Evolutionary conservation across 2,329 filamentous ascomycete genomes (phyloP), one percentile per base, ranked within the genome.

Genomic region (Sordariomycetes sp.): DNA sequence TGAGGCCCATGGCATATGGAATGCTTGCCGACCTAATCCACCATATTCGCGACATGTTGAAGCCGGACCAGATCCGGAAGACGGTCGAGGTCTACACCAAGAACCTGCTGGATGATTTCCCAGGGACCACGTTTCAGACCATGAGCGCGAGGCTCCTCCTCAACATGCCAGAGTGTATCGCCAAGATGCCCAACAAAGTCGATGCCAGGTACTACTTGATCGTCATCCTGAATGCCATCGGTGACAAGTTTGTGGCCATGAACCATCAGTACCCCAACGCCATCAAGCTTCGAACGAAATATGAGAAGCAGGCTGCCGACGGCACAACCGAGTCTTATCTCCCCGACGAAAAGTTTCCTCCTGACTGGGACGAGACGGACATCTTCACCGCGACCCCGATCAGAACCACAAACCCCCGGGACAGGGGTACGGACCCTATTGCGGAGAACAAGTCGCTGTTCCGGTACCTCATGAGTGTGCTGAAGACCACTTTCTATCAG

Each of bases 21-120:
- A 97, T 97, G 91, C 82, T 99, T 54, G 95, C 94, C 2, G 94
- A 99, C 72, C 77, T 99, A 28, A 97, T 99, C 58, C 94, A 99
- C 67, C 94, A 99, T 70, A 89, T 99, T 25, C 84, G 94, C 59
- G 94, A 97, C 61, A 86, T 86, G n/a, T 76, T 99, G 24, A 85
- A 82, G 24, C 88, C 90, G 11, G 88, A 93, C 64, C 94, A 97
- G 73, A 99, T 99, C 62, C 85, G 92, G 53, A 89, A 92, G 68
- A 97, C 95, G 0, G 91, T 99, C 11, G 90, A 96, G 68, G 94
- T 99, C 3, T 99, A 99, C 71, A 97, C 95, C 1, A 90, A 88
- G 67, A 97, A 97, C 66, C 76, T 99, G 24, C 91, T 96, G 67
- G 94, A 97, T 70, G 90, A 90, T 62, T 96, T 96, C 62, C 95